Conservation (phyloP, 495 filamentous ascomycete species). For the Pyronema domesticum region DNA sequence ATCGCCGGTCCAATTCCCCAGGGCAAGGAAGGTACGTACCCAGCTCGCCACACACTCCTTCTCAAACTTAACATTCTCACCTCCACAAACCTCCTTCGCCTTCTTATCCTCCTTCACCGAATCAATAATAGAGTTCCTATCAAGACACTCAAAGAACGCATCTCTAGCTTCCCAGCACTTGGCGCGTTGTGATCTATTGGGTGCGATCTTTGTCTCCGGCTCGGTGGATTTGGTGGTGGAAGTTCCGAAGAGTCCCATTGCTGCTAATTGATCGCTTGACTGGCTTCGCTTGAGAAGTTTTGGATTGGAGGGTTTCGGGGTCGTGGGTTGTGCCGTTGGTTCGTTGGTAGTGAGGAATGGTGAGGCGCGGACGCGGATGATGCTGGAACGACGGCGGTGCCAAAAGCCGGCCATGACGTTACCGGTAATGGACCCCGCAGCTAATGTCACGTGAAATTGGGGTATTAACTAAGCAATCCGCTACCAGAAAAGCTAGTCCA, state of each 20-base stretch:
- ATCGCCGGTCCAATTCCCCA: too few species aligned
- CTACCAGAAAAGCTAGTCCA: too few species aligned
- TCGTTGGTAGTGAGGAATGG: neutral
- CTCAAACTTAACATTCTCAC: conserved; percentile 36
- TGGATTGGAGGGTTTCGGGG: neutral
- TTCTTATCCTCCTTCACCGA: conserved; percentile 44
- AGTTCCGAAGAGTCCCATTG: conserved; percentile 28
- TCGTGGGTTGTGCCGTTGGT: neutral
- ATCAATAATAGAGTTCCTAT: conserved; percentile 64
- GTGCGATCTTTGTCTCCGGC: conserved; percentile 44
- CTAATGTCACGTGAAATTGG: too few species aligned
- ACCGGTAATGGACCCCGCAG: too few species aligned
- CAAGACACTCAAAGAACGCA: conserved; percentile 68
- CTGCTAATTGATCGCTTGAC: neutral
- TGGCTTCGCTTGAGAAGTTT: neutral
- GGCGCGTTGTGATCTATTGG: conserved; percentile 56
- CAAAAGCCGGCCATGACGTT: too few species aligned
- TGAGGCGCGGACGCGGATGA: too few species aligned
- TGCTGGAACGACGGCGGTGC: too few species aligned
- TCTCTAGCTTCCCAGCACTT: conserved; percentile 80
- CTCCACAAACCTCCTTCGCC: conserved; percentile 4
- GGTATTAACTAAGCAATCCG: too few species aligned
- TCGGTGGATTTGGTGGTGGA: conserved; percentile 27
- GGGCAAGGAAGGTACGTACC: conserved; percentile 35
- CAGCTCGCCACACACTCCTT: conserved; percentile 56